Conservation (phyloP, 2,329 filamentous ascomycete genomes). For the Stagonosporopsis rhizophila region DNA sequence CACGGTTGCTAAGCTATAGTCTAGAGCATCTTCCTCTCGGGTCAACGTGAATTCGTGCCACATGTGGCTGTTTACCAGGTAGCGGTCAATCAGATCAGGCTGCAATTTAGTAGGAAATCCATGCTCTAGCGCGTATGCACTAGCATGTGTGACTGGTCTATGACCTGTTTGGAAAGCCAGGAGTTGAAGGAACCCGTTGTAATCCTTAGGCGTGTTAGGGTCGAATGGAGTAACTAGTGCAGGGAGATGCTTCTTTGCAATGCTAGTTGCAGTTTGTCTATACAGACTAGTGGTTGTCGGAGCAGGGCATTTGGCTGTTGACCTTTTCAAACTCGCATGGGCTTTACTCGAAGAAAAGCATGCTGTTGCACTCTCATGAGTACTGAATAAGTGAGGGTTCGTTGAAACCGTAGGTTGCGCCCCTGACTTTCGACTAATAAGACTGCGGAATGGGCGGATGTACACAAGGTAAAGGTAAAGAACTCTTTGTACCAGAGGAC, state of each 20-base stretch:
- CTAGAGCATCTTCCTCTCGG: too few species aligned
- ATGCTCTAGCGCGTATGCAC: constrained; percentile 12
- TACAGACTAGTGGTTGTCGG: neutral
- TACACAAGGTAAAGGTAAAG: neutral
- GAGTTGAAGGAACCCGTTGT: constrained; percentile 2
- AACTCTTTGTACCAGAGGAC: neutral
- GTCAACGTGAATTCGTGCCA: constrained; percentile 8
- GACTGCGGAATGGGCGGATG: constrained; percentile 7
- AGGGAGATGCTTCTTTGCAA: constrained; percentile 10
- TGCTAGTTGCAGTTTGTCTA: constrained; percentile 5
- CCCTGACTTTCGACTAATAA: constrained; percentile 7
- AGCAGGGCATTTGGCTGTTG: constrained; percentile 6
- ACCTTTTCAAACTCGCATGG: too few species aligned
- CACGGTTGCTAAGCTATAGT: too few species aligned
- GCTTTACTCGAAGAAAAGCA: too few species aligned
- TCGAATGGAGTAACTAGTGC: constrained; percentile 1
- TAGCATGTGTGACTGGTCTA: constrained; percentile 9
- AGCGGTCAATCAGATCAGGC: constrained; percentile 4
- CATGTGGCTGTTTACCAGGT: neutral
- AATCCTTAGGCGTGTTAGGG: constrained; percentile 4
- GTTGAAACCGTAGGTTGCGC: constrained; percentile 5
- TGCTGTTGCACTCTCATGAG: neutral
- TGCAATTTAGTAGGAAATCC: constrained; percentile 9
- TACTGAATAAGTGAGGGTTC: constrained; percentile 8
- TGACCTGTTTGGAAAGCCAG: constrained; percentile 10